Base-by-base conservation (phyloP, 805 yeast species). In the Monosporozyma solicola region DNA sequence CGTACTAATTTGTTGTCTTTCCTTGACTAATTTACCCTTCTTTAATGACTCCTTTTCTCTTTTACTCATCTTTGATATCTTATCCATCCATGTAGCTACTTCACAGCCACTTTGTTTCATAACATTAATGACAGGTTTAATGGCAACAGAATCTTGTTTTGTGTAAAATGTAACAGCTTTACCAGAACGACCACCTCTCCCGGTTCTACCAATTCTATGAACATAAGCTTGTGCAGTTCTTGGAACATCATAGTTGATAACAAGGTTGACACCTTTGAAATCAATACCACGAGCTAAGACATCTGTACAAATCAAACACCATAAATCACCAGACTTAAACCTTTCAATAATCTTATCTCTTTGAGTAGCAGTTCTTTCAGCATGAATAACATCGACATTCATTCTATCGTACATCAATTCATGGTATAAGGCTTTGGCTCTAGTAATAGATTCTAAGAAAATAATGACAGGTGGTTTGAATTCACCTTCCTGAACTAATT, bases 131-230 rank as follows among this genome's bases (percentile, higher is more conserved):
- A 94, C 87, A 9, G 94, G 86, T 65, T 87, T 86, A 47, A 94
- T 78, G 2, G 86, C 80, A 53, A 78, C 67, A 3, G 79, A 70
- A 66, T 94, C 99, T 57, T 88, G 95, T 65, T 90, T 91, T 27
- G 99, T 92, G 73, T 87, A 94, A 59, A 91, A 84, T 0, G 99
- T 94, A 20, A 94, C 80, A 0, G 98, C 97, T 60, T 78, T 78
- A 53, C 99, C 99, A 8, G 72, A 63, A 55, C 85, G 81, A 1
- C 96, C 96, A 51, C 89, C 96, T 77, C 99, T 84, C 60, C 99
- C 99, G 2, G 99, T 92, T 76, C 99, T 85, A 70, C 99, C 99
- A 62, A 94, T 88, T 72, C 99, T 82, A 70, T 94, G 99, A 47
- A 94, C 97, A 67, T 94, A 94, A 0, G 96, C 85, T 69, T 92